Percentiles rank a stretch among this genome's conserved stretches.
Evolutionary conservation across 495 filamentous ascomycete genomes (phyloP).

Genomic region (Penicilliopsis zonata): DNA sequence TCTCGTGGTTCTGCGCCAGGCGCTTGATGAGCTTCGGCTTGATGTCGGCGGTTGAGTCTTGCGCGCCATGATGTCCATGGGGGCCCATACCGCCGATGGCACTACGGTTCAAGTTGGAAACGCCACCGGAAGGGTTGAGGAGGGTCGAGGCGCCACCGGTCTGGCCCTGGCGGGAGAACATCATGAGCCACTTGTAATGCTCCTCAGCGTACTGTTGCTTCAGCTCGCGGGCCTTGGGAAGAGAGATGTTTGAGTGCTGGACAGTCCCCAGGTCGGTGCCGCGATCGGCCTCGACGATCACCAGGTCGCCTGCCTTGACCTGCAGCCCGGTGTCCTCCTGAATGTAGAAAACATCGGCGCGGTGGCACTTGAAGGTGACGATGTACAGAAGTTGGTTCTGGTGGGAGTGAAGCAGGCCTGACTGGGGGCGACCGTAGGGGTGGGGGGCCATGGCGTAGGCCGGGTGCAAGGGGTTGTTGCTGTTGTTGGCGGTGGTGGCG

Average conservation of each 20-base stretch:
- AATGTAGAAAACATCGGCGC: constrained; percentile 92
- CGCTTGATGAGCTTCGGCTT: constrained; percentile 96
- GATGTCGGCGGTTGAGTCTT: constrained; percentile 66
- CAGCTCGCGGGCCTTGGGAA: constrained; percentile 71
- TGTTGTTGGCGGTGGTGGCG: too few species aligned
- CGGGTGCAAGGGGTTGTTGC: constrained; percentile 37
- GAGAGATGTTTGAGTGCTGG: constrained; percentile 67
- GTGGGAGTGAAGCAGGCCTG: constrained; percentile 53
- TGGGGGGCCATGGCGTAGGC: constrained; percentile 41
- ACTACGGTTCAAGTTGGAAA: constrained; percentile 43
- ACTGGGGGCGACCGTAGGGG: constrained; percentile 41
- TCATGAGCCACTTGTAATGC: constrained; percentile 94
- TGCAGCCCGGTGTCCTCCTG: constrained; percentile 89
- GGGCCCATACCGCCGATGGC: constrained; percentile 66
- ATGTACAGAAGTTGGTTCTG: constrained; percentile 80
- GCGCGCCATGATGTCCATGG: constrained; percentile 55
- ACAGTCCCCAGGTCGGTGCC: constrained; percentile 95
- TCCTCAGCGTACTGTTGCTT: constrained; percentile 86
- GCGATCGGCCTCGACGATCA: constrained; percentile 94
- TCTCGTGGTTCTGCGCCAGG: constrained; percentile 81
- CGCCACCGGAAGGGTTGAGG: constrained; percentile 18
- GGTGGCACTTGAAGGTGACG: constrained; percentile 88
- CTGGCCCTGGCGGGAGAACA: constrained; percentile 67
- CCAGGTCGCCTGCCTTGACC: constrained; percentile 80
- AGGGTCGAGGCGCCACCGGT: constrained; percentile 53